Evolutionary conservation across 768 basidiomycete genomes (phyloP), one percentile per base, ranked within the genome.

Genomic region (Neoboletus brunneissimus): DNA sequence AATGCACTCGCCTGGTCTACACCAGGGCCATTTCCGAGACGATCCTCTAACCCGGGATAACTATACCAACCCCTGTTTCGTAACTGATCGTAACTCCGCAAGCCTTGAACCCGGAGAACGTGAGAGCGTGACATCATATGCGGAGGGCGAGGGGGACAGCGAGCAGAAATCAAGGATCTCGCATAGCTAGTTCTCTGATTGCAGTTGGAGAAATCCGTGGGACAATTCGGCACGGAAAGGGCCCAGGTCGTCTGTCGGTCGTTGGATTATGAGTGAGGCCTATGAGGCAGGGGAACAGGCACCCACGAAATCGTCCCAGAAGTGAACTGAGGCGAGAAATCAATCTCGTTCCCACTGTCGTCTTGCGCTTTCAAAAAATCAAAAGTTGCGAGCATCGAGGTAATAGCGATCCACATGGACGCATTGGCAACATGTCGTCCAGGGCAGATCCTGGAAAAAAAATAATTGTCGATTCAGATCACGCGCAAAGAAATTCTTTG

Each of bases 331-430:
- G 68, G 69, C 7, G 43, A 47, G 54, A 70, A 56, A 44, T 64
- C 41, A n/a, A 71, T 63, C 12, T 61, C 48, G n/a, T 68, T 63
- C 11, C 57, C 65, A 15, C 49, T 23, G 0, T 69, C 55, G n/a
- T 70, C 68, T 34, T 42, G 55, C 11, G 47, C 61, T 55, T 68
- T 67, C 49, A 48, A 29, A 48, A 63, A 64, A n/a, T 65, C 51
- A 20, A 69, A 69, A 13, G 54, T 37, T 13, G 64, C 59, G 35
- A 71, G 67, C 60, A 71, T 59, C 10, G 56, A 60, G 5, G 38
- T 53, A 42, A 66, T 57, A 29, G 67, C 61, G 22, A 64, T 64
- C 68, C 69, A 71, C 47, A 69, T 35, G 25, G 69, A 69, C 4
- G 53, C 62, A 42, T 62, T 29, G n/a, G 60, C 68, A 41, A 64